These are phyloP conservation scores for Lupinus albus DNA, from an alignment of 306 rosid species.

Conservation along the genomic window DNA sequence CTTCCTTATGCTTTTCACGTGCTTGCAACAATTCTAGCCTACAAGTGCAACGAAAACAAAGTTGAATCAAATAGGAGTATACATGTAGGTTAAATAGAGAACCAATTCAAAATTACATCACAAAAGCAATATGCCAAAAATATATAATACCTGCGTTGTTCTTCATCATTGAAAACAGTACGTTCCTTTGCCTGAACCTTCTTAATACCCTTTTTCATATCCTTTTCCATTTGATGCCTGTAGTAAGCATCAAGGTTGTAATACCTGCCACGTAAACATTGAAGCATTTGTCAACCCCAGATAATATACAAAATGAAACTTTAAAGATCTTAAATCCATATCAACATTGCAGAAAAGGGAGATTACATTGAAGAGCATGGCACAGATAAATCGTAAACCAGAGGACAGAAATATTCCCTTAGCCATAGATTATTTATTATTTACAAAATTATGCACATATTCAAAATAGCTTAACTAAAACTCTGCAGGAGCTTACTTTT, in stretches of 20 bases:
- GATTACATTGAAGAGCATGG: constrained; percentile 17
- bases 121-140: constrained; percentile 21
- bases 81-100: not conserved
- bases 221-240: constrained; percentile 70
- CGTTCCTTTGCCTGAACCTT: constrained; percentile 64
- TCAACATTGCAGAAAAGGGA: constrained; percentile 17
- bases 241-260: constrained; percentile 84
- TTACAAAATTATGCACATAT: constrained; percentile 7
- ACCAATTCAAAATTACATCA: constrained; percentile 19
- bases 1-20: constrained; percentile 90
- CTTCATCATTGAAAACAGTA: constrained; percentile 90
- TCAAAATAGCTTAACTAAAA: constrained; percentile 36
- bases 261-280: constrained; percentile 63
- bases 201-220: constrained; percentile 63
- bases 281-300: constrained; percentile 33
- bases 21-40: constrained; percentile 76
- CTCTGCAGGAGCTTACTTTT: constrained; percentile 64
- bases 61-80: constrained; percentile 22
- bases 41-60: constrained; percentile 33
- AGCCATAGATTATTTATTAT: constrained; percentile 23
- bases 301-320: not conserved
- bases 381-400: constrained; percentile 20
- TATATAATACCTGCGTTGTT: constrained; percentile 72
- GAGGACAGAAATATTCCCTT: not conserved
- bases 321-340: constrained; percentile 29